Base-by-base conservation (phyloP, 345 rosid species). In the Gossypium thurberi region DNA sequence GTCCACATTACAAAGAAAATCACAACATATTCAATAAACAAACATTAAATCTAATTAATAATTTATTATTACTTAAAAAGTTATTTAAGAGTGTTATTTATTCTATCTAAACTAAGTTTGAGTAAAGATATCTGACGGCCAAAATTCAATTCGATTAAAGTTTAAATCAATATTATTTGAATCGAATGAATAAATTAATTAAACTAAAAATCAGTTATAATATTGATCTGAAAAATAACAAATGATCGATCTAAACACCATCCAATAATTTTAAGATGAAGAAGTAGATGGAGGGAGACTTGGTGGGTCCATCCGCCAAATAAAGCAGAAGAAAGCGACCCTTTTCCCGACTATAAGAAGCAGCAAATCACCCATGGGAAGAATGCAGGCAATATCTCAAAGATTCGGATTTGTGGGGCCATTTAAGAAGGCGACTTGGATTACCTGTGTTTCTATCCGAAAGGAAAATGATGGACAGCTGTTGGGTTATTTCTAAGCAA, bases 321-420 rank as follows among this genome's bases (percentile, higher is more conserved):
- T 17, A 33, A 62, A 65, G 64, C 69, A 59, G 62, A 4, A 28
- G 58, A 65, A 66, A 65, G 53, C 40, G 44, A 61, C 60, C 2
- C 10, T 23, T 65, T 74, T 47, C 5, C 15, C 17, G 4, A 14
- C 63, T 2, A 53, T 20, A 28, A 73, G 69, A 77, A 65, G 76
- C 73, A 74, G 74, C 46, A 64, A 74, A 18, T 17, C 53, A 72
- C 73, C 51, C 26, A 53, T 55, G 74, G n/a, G 37, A 75, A 61
- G 13, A 73, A 61, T 11, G 40, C 25, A n/a, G 57, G 66, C 77
- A 75, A 77, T 64, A 79, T 81, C 80, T 75, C 40, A 33, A 33
- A 33, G 40, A 33, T 5, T 33, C 40, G 40, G 40, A 33, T 33
- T 33, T 76, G 86, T 79, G 81, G 86, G 85, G 75, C 28, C 74